Evolutionary conservation across 441 rosid species (phyloP), one percentile per base, ranked within the genome.

Genomic region (Geranium incanum): DNA sequence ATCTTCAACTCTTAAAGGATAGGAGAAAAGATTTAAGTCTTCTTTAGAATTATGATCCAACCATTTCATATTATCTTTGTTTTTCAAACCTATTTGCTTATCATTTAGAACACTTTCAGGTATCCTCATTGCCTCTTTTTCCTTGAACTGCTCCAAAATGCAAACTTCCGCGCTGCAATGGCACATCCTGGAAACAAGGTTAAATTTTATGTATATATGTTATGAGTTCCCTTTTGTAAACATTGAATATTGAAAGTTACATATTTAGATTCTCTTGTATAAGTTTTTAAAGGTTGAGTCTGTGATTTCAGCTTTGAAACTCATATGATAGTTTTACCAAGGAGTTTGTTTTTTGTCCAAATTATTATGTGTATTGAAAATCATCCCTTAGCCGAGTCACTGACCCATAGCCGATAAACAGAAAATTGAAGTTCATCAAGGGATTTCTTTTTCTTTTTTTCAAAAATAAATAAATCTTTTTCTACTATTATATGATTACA

Each of bases 141-240:
- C 76, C 96, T 95, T 23, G 96, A 95, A 77, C 96, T 88, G 77
- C 95, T 95, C 67, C 99, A 92, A 83, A 95, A 92, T 78, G 85
- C 96, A 5, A 91, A 84, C 81, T 95, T 89, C 81, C 89, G 98
- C 52, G 82, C 59, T 86, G 97, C 97, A 59, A 92, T 95, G 97
- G 98, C 99, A 15, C 97, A 91, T 88, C 99, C 97, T 48, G 90
- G 84, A 77, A 93, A 86, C 89, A 93, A 95, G 97, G 99, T 93
- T 74, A 33, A 41, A 36, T 4, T 75, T 71, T 71, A 75, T 60
- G 60, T 74, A 5, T 72, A 5, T 62, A 67, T 41, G n/a, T 7
- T 43, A 36, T 60, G 66, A 33, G 66, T 50, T 57, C 19, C 15
- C 36, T 33, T 66, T 11, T 67, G 48, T 55, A 55, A 55, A 1